Conservation (phyloP, 2,329 filamentous ascomycete genomes). For the Penicillium sp. region DNA sequence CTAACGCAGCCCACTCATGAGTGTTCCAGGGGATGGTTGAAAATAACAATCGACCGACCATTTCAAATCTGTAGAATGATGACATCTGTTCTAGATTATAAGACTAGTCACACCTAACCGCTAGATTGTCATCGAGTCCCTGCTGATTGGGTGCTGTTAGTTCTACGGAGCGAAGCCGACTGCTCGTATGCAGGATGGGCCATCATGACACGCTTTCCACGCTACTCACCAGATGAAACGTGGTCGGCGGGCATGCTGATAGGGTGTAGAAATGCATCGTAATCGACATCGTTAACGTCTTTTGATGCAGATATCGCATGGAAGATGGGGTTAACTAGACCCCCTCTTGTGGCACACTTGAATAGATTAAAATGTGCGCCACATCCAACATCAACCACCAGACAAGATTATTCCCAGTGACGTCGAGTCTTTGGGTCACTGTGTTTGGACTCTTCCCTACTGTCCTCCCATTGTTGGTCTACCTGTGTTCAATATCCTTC, state of each 20-base stretch:
- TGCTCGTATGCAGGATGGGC: constrained; percentile 3
- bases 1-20: neutral
- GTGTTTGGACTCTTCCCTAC: neutral
- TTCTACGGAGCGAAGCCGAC: neutral
- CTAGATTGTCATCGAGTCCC: neutral
- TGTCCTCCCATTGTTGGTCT: neutral
- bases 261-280: constrained; percentile 18
- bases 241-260: constrained; percentile 12
- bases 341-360: constrained; percentile 20
- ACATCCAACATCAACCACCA: constrained; percentile 11
- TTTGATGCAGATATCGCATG: constrained; percentile 17
- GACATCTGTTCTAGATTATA: neutral
- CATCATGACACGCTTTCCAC: constrained; percentile 5
- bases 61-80: neutral
- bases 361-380: constrained; percentile 27
- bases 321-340: constrained; percentile 14
- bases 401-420: constrained; percentile 14
- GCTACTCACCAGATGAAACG: neutral
- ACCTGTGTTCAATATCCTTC: neutral
- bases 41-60: too few relatives aligned
- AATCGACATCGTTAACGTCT: constrained; percentile 8
- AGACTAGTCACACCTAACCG: too few relatives aligned
- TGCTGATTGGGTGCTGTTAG: neutral
- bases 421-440: constrained; percentile 14
- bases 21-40: too few relatives aligned